Base-by-base conservation (phyloP, 169 alveolate genomes). In the Plasmodium blacklocki region DNA sequence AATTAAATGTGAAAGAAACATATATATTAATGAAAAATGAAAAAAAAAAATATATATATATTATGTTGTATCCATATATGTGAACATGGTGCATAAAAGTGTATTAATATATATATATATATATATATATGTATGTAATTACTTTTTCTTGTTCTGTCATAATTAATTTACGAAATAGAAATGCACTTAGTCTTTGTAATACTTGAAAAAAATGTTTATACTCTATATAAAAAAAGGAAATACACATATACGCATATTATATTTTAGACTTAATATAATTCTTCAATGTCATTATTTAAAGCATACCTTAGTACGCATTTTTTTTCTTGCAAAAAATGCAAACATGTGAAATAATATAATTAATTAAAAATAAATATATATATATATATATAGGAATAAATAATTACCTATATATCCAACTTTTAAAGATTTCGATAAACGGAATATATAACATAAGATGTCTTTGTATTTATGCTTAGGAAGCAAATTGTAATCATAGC, bases 81-180 rank as follows among this genome's bases (percentile, higher is more conserved):
- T 0, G 8, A 14, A 54, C 19, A n/a, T 54, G 62, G 11, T 54
- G 12, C 8, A 54, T 54, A 54, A n/a, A 54, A n/a, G 12, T 54
- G 19, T 54, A 54, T 54, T n/a, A n/a, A 54, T 54, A 54, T 9
- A 26, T 26, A 26, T 26, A 26, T 26, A 26, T 52, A 52, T 52
- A 50, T 50, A 52, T 52, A 54, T 54, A 54, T 54, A 1, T 9
- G 19, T 15, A 23, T 59, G 3, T 12, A 12, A 18, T 18, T 78
- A 78, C 89, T 64, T 78, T 78, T 52, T 78, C 89, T 60, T 78
- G 78, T 19, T 78, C 89, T 6, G 89, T 78, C 89, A 78, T 78
- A 56, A 78, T 45, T 66, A 78, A 67, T 78, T 78, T 78, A 18
- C 89, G 89, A 66, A 78, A 78, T 78, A 78, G 67, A 66, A 49